Conservation (phyloP, 208 protist genomes). For the Leishmania braziliensis region DNA sequence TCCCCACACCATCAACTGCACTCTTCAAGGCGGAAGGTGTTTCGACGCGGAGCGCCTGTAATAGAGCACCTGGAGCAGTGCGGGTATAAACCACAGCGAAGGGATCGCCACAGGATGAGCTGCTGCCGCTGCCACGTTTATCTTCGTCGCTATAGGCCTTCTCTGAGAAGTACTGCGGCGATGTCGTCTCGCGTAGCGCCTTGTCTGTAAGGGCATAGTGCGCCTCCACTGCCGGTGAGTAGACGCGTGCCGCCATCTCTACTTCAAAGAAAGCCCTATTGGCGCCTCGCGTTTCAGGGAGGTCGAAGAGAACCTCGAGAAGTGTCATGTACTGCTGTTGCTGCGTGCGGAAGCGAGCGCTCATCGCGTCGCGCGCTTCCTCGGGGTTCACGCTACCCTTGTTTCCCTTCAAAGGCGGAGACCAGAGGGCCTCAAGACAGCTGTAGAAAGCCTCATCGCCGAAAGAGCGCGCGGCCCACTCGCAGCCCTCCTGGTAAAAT, state of each 20-base stretch:
- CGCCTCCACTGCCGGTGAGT: constrained; percentile 66
- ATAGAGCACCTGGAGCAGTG: not conserved
- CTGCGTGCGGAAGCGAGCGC: constrained; percentile 36
- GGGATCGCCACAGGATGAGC: constrained; percentile 12
- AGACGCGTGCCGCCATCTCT: constrained; percentile 54
- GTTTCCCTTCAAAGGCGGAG: not conserved
- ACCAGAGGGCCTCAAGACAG: constrained; percentile 52
- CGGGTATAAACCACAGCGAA: constrained; percentile 26
- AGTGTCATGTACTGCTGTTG: constrained; percentile 37
- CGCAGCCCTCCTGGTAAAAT: constrained; percentile 68
- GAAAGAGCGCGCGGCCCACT: constrained; percentile 40
- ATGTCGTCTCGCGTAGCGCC: not conserved
- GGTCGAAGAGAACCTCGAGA: constrained; percentile 16
- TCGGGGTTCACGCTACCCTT: not conserved
- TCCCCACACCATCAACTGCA: not conserved
- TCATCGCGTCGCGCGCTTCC: not conserved
- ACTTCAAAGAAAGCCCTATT: constrained; percentile 35
- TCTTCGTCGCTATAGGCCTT: not conserved
- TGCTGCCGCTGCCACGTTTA: not conserved
- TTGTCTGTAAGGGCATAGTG: constrained; percentile 55
- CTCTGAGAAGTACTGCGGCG: not conserved
- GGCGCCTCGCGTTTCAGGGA: constrained; percentile 12
- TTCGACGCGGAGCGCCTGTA: not conserved
- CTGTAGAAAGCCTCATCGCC: constrained; percentile 38
- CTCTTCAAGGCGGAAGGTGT: not conserved